Conservation (phyloP, 306 rosid genomes). For the Vigna hirtella region DNA sequence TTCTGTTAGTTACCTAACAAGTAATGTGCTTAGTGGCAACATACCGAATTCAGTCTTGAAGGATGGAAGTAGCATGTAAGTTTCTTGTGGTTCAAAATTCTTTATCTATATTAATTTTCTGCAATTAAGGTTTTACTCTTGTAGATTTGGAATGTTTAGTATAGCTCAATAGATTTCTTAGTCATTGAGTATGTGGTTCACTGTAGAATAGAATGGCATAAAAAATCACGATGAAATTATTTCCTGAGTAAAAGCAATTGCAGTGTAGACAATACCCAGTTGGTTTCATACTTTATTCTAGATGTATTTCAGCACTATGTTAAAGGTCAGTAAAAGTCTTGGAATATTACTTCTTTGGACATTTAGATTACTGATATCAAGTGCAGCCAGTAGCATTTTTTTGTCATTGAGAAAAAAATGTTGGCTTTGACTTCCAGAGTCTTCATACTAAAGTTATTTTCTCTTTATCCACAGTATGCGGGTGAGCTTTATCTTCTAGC, state of each 20-base stretch:
- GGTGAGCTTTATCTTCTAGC: conserved; percentile 94
- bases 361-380: conserved; percentile 38
- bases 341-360: conserved; percentile 29
- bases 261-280: background rate
- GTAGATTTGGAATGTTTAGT: conserved; percentile 8
- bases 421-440: conserved; percentile 36
- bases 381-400: conserved; percentile 6
- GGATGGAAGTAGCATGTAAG: conserved; percentile 77
- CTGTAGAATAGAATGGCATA: background rate
- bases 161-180: background rate
- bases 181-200: conserved; percentile 2
- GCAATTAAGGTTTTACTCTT: background rate
- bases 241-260: background rate
- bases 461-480: conserved; percentile 59
- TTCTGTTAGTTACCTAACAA: conserved; percentile 68
- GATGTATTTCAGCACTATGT: conserved; percentile 92
- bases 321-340: conserved; percentile 74
- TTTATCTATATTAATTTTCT: background rate
- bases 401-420: conserved; percentile 9
- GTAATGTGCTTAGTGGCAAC: conserved; percentile 69
- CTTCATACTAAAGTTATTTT: conserved; percentile 32
- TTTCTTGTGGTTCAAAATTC: conserved; percentile 32
- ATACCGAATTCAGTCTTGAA: conserved; percentile 62
- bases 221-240: background rate
- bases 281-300: background rate